A percentile compares a stretch with the other conserved stretches of the same genome.
phyloP scores from a whole-genome alignment of 1,284 basidiomycete species.

The Dichomitus squalens region DNA sequence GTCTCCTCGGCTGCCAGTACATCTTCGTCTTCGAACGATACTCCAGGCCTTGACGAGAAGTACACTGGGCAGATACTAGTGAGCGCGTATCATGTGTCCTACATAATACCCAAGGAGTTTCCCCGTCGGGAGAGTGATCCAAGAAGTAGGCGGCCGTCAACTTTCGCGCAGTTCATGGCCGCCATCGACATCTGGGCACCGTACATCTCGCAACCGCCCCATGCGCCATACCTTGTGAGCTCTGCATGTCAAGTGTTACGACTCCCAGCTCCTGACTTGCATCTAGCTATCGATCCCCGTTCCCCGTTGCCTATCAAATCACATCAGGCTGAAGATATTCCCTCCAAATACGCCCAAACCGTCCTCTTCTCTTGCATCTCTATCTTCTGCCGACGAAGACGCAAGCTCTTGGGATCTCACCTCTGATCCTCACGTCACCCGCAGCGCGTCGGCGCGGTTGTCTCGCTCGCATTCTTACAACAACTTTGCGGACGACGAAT shows the following conservation, averaged over 20 bases:
- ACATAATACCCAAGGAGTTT: conserved; percentile 73
- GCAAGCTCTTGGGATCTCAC: conserved; percentile 70
- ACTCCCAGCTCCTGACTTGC: conserved; percentile 1
- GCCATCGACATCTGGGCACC: conserved; percentile 77
- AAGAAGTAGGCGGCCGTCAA: conserved; percentile 24
- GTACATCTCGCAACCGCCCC: conserved; percentile 63
- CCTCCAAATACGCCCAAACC: conserved; percentile 49
- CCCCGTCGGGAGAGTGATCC: conserved; percentile 44
- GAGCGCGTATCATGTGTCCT: conserved; percentile 74
- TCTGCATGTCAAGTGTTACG: neutral
- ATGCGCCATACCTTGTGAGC: conserved; percentile 70
- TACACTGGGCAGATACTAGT: conserved; percentile 77
- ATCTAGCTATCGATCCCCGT: conserved; percentile 70
- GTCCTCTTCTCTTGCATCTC: conserved; percentile 67
- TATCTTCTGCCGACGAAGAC: conserved; percentile 75
- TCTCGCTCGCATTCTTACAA: conserved; percentile 60
- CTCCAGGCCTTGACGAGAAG: conserved; percentile 53
- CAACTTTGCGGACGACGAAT: conserved; percentile 79
- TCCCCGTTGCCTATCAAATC: conserved; percentile 75
- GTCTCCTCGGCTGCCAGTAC: conserved; percentile 47
- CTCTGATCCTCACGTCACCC: conserved; percentile 75
- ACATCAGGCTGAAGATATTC: conserved; percentile 71
- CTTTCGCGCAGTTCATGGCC: conserved; percentile 68
- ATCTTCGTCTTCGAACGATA: conserved; percentile 38
- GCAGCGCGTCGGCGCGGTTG: conserved; percentile 45